phyloP scores from a whole-genome alignment of 2,329 filamentous ascomycete genomes.

The Beauveria sp. region DNA sequence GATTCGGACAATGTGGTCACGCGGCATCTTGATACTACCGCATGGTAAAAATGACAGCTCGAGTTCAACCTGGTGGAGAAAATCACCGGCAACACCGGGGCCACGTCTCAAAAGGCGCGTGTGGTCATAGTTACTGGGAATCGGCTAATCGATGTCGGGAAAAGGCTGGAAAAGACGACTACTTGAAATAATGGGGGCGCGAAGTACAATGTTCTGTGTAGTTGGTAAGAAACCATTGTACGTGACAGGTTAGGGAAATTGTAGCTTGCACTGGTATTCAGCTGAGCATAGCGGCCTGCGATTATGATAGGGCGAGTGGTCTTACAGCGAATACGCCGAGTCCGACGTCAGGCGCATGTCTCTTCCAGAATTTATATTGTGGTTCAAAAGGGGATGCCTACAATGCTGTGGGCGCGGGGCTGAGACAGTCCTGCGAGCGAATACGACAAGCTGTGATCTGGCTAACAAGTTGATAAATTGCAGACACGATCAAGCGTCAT shows the following conservation, averaged over 20 bases:
- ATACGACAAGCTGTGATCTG: background rate
- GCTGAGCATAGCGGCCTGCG: background rate
- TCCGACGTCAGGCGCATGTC: too few relatives aligned
- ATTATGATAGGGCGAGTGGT: too few relatives aligned
- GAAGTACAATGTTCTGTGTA: too few relatives aligned
- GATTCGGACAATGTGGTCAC: background rate
- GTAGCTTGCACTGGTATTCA: background rate
- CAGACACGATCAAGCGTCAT: background rate
- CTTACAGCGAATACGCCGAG: constrained; percentile 2
- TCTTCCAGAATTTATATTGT: too few relatives aligned
- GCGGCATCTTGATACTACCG: background rate
- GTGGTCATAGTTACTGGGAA: background rate
- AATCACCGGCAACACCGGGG: background rate
- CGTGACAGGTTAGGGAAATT: background rate
- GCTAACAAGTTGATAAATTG: background rate
- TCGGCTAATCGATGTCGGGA: background rate
- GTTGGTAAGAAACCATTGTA: background rate
- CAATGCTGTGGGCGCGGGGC: too few relatives aligned
- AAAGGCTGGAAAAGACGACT: background rate
- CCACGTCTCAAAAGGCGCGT: background rate
- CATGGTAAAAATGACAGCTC: background rate
- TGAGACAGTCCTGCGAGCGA: background rate
- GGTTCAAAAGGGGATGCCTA: too few relatives aligned
- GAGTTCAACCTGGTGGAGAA: background rate
- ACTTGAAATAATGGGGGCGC: background rate